Conservation (phyloP, 768 basidiomycete species). For the Lentinus brumalis region DNA sequence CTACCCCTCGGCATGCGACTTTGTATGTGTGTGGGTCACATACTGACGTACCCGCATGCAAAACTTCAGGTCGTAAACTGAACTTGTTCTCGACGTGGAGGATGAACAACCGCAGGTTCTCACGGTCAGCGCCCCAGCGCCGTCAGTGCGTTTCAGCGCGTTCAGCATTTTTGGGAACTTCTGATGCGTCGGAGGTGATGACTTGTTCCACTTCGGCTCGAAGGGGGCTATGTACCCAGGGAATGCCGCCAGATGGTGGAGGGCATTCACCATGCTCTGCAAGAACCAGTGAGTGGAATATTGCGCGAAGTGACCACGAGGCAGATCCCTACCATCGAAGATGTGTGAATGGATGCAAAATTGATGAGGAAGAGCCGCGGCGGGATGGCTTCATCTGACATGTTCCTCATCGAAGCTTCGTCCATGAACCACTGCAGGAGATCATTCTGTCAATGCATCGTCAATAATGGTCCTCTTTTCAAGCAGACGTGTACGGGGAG, state of each 20-base stretch:
- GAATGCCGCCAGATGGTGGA: conserved; percentile 32
- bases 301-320: background rate
- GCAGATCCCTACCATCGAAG: conserved; percentile 21
- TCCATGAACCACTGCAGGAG: conserved; percentile 8
- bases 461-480: background rate
- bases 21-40: too few species aligned
- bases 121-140: too few species aligned
- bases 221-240: conserved; percentile 30
- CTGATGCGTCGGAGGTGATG: conserved; percentile 24
- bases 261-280: conserved; percentile 31
- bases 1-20: too few species aligned
- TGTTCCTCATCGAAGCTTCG: background rate
- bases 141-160: too few species aligned
- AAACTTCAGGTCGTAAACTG: too few species aligned
- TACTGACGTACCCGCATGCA: too few species aligned
- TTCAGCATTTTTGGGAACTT: too few species aligned
- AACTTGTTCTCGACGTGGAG: too few species aligned
- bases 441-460: conserved; percentile 11
- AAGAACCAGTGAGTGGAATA: background rate
- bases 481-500: background rate
- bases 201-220: conserved; percentile 36
- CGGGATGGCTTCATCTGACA: background rate
- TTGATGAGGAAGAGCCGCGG: conserved; percentile 19
- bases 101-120: too few species aligned
- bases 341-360: conserved; percentile 37